Evolutionary conservation across 2,329 filamentous ascomycete genomes (phyloP).

Genomic region (Monosporascus cannonballus): DNA sequence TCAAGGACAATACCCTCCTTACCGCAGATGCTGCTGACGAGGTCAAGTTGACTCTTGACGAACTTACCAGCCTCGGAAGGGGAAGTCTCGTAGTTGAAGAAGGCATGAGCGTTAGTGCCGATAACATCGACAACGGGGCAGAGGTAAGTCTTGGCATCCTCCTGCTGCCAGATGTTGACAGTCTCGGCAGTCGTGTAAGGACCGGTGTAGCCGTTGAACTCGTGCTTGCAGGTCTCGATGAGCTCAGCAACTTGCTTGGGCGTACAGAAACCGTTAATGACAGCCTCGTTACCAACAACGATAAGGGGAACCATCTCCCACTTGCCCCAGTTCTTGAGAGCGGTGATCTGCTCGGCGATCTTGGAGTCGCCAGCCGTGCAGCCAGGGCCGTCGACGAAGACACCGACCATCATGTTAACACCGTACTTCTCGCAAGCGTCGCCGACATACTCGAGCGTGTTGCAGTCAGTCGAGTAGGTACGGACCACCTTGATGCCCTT

Average conservation of each 20-base stretch:
- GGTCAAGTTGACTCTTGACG: constrained; percentile 64
- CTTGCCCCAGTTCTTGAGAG: constrained; percentile 65
- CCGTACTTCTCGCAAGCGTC: constrained; percentile 59
- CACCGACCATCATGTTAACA: constrained; percentile 76
- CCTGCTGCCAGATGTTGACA: constrained; percentile 67
- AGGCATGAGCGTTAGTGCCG: constrained; percentile 85
- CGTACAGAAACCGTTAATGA: constrained; percentile 67
- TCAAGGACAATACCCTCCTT: constrained; percentile 77
- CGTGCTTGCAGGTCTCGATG: constrained; percentile 58
- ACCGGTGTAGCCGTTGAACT: constrained; percentile 69
- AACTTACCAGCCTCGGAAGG: constrained; percentile 69
- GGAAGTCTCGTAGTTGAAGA: constrained; percentile 72
- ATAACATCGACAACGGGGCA: constrained; percentile 73
- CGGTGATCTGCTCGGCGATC: constrained; percentile 66
- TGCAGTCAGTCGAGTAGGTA: constrained; percentile 90
- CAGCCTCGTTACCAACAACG: constrained; percentile 85
- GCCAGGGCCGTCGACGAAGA: constrained; percentile 69
- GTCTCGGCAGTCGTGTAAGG: constrained; percentile 82
- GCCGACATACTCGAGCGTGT: constrained; percentile 70
- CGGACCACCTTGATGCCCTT: constrained; percentile 68
- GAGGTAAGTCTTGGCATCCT: constrained; percentile 50
- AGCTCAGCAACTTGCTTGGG: constrained; percentile 61
- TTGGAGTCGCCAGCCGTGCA: constrained; percentile 52
- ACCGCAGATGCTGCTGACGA: constrained; percentile 64
- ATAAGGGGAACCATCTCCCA: constrained; percentile 75